phyloP scores from a whole-genome alignment of 2,329 filamentous ascomycete species.

The Metarhizium album region DNA sequence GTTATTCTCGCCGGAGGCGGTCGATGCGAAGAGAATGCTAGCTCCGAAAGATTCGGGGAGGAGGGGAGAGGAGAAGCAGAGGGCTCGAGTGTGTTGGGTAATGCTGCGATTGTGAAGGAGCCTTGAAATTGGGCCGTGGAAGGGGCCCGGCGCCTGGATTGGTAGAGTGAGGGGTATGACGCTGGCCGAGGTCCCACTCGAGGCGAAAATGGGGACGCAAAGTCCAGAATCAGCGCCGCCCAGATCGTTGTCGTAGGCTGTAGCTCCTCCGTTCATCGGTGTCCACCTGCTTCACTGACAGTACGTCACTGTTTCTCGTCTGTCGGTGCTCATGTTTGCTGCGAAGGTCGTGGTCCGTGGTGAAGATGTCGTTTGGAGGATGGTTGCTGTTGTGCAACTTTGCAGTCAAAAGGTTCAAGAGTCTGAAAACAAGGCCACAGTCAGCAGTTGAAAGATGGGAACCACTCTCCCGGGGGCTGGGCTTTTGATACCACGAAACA shows the following conservation, averaged over 20 bases:
- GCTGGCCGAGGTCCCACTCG: conserved; percentile 4
- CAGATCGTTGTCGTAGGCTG: background rate
- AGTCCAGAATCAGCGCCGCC: background rate
- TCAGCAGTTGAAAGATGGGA: background rate
- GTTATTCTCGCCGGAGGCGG: background rate
- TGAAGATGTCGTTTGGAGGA: background rate
- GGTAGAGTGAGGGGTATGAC: conserved; percentile 5
- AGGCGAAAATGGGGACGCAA: background rate
- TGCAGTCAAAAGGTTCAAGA: background rate
- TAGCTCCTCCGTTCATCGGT: background rate
- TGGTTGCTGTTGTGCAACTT: background rate
- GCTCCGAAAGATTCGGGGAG: background rate
- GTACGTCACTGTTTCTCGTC: background rate
- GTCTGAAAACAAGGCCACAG: background rate
- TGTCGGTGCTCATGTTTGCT: background rate
- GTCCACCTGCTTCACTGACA: background rate
- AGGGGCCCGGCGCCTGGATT: background rate
- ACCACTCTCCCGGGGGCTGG: background rate
- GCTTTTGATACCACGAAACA: background rate
- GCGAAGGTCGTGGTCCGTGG: background rate
- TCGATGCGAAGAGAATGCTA: background rate
- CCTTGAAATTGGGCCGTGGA: background rate
- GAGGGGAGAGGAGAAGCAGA: background rate
- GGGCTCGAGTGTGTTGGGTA: background rate
- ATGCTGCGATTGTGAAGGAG: background rate